Evolutionary conservation across 2,329 filamentous ascomycete species (phyloP), one percentile per base, ranked within the genome.

Genomic region (Colletotrichum chrysophilum): DNA sequence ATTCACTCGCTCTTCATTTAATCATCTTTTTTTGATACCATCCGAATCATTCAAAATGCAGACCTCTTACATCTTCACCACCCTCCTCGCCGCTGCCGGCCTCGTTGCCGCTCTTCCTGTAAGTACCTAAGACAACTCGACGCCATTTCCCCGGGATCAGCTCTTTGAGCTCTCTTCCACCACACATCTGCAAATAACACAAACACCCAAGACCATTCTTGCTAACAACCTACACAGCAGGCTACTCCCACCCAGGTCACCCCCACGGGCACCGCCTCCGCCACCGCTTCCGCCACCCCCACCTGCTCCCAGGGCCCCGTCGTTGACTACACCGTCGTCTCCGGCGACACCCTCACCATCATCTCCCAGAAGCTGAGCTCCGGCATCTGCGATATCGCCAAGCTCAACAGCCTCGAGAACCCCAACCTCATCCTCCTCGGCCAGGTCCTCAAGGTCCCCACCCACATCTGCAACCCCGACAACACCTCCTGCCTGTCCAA

Each of bases 361-460:
- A 73, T 75, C 56, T 56, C 73, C 4, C 21, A 68, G 38, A 38
- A 36, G 36, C 34, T 48, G 26, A 28, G 43, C n/a, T 75, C 73
- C n/a, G 70, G 73, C 70, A 75, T 73, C 70, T 75, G 73, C 64
- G 12, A 75, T n/a, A 75, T 75, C 32, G 26, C 70, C 32, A n/a
- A 24, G 10, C 36, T 48, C 32, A 75, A 30, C 58, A 34, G 2
- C 26, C 32, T 75, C 26, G n/a, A 43, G 32, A 65, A 73, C 73
- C 73, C 73, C 43, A 73, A 75, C 56, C 18, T 52, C 26, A 38
- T 75, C 58, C 0, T 4, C 21, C 9, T 67, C 56, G 64, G 64
- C 70, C 1, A 56, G 43, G 32, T 30, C 43, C 70, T 75, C 34
- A 30, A 68, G 26, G 70, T 75, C 14, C 73, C 70, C 1, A 73